Conservation (phyloP, 2,329 filamentous ascomycete species). For the Thielaviopsis ethacetica region DNA sequence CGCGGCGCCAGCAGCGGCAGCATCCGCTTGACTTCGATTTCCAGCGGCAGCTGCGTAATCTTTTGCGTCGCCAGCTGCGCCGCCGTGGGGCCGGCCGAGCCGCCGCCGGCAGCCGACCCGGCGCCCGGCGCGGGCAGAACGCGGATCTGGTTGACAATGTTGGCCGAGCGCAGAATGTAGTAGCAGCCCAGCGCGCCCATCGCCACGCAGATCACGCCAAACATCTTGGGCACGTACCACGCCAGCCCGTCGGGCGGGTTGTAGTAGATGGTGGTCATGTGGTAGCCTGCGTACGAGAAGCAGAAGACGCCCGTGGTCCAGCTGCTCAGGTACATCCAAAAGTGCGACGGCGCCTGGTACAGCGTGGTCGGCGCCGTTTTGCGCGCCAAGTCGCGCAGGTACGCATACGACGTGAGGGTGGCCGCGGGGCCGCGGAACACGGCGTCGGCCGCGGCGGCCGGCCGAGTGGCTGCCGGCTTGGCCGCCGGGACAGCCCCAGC, state of each 20-base stretch:
- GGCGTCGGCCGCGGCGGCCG: background rate
- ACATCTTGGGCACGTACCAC: constrained; percentile 40
- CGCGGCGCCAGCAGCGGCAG: constrained; percentile 31
- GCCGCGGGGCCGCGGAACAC: constrained; percentile 12
- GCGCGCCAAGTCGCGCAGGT: constrained; percentile 38
- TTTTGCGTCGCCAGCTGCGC: constrained; percentile 13
- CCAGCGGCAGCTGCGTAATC: constrained; percentile 27
- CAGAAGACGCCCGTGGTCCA: constrained; percentile 39
- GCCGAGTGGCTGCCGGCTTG: background rate
- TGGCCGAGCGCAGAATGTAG: constrained; percentile 39
- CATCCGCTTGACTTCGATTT: constrained; percentile 34
- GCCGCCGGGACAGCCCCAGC: background rate
- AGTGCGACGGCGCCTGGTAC: constrained; percentile 49
- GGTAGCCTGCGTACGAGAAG: constrained; percentile 32
- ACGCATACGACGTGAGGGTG: constrained; percentile 22
- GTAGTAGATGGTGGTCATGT: constrained; percentile 32
- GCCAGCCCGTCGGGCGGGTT: constrained; percentile 34
- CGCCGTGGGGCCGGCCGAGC: constrained; percentile 10
- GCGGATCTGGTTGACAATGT: constrained; percentile 41
- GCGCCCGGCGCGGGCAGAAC: constrained; percentile 27
- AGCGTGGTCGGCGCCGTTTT: constrained; percentile 40
- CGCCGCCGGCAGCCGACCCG: constrained; percentile 8
- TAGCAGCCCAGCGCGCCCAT: constrained; percentile 44
- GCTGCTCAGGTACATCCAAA: constrained; percentile 43
- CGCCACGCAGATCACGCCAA: constrained; percentile 39